Conservation (phyloP, 2,329 filamentous ascomycete species). For the Trichoderma pleuroti region DNA sequence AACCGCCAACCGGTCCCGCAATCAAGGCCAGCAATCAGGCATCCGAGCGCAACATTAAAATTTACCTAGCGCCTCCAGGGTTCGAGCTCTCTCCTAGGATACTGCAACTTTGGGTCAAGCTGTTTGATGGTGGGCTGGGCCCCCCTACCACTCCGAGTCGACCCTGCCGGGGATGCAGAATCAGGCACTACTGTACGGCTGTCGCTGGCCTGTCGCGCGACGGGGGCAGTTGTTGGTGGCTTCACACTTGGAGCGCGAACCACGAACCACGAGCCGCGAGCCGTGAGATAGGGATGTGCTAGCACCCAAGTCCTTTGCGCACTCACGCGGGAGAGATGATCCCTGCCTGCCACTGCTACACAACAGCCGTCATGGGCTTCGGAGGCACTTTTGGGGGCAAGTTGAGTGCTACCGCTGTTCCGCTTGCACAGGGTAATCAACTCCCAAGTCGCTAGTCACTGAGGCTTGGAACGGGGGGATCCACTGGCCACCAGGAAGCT, state of each 20-base stretch:
- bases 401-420: background rate
- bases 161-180: slow-evolving; percentile 7
- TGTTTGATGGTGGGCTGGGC: slow-evolving; percentile 1
- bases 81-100: slow-evolving; percentile 14
- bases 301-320: background rate
- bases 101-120: slow-evolving; percentile 6
- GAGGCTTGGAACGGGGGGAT: background rate
- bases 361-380: slow-evolving; percentile 14
- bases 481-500: background rate
- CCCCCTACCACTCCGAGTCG: background rate
- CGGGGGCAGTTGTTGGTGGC: background rate
- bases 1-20: slow-evolving; percentile 5
- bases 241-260: slow-evolving; percentile 11
- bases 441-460: background rate
- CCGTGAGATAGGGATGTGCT: background rate
- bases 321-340: background rate
- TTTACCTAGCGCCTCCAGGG: background rate
- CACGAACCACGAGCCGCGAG: slow-evolving; percentile 16
- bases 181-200: slow-evolving; percentile 19
- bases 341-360: slow-evolving; percentile 5
- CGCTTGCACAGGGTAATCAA: background rate
- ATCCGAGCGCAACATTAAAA: slow-evolving; percentile 11
- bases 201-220: slow-evolving; percentile 18
- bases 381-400: slow-evolving; percentile 15
- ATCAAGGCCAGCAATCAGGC: slow-evolving; percentile 11